phyloP scores from a whole-genome alignment of 768 basidiomycete species.

The Russula sp. region DNA sequence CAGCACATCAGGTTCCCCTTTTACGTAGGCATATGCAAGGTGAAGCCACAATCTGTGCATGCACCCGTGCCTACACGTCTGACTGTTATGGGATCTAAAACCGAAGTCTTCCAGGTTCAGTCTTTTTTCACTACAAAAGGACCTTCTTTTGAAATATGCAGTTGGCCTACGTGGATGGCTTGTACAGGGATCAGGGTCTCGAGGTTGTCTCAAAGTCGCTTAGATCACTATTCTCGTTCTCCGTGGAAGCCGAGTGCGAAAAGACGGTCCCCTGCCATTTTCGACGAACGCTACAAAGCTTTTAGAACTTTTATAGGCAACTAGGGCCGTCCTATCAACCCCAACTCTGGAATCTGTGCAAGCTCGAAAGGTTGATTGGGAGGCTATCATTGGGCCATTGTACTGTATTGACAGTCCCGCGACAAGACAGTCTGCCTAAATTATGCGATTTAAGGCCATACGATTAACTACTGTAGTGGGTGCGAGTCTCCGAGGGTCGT shows the following conservation, averaged over 20 bases:
- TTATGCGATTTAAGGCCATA: too few species aligned
- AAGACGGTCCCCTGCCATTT: too few species aligned
- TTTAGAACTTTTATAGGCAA: too few species aligned
- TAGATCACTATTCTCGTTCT: not conserved
- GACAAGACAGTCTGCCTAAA: too few species aligned
- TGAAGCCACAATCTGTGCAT: not conserved
- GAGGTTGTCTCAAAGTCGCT: conserved; percentile 6
- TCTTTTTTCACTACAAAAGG: not conserved
- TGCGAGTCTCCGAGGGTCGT: too few species aligned
- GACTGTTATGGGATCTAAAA: not conserved
- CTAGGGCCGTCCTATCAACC: too few species aligned
- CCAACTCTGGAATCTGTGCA: too few species aligned
- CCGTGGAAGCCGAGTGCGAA: conserved; percentile 1
- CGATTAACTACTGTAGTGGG: too few species aligned
- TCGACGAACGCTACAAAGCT: too few species aligned
- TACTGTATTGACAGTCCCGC: too few species aligned
- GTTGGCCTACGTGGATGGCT: conserved; percentile 12
- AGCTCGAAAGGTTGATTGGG: too few species aligned
- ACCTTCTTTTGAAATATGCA: not conserved
- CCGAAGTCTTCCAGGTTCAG: conserved; percentile 12
- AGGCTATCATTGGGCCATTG: too few species aligned
- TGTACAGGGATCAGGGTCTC: conserved; percentile 13
- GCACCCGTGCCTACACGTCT: not conserved
- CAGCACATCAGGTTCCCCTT: not conserved
- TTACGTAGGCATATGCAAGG: not conserved